Percentiles rank a stretch among this genome's conserved stretches.
These are phyloP conservation scores for Myriosclerotinia duriaeana DNA, from an alignment of 2,329 filamentous ascomycete species.

Conservation along the genomic window DNA sequence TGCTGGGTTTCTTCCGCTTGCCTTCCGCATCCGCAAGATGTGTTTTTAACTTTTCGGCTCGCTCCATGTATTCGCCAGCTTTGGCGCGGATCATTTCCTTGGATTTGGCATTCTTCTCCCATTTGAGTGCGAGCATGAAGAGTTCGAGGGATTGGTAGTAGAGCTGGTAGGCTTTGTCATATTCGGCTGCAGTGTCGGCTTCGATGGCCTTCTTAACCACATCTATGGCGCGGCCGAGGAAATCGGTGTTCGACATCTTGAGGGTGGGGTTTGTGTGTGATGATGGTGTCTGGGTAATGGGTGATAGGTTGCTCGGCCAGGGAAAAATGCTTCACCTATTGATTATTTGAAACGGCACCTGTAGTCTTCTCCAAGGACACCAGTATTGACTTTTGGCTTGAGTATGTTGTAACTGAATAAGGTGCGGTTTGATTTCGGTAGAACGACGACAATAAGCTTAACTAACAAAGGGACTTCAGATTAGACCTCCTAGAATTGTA, in stretches of 20 bases:
- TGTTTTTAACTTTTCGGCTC: slow-evolving; percentile 94
- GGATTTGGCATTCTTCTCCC: slow-evolving; percentile 97
- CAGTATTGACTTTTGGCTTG: slow-evolving; percentile 7
- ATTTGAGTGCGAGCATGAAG: slow-evolving; percentile 98
- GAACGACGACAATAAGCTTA: background rate
- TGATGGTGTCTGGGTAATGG: background rate
- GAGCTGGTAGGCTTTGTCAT: slow-evolving; percentile 92
- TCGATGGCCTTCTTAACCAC: slow-evolving; percentile 98
- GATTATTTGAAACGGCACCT: background rate
- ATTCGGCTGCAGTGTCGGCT: slow-evolving; percentile 90
- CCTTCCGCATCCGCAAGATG: slow-evolving; percentile 75
- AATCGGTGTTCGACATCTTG: slow-evolving; percentile 93
- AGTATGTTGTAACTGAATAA: background rate
- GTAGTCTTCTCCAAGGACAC: background rate
- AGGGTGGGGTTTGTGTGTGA: slow-evolving; percentile 18
- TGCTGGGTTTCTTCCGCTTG: slow-evolving; percentile 68
- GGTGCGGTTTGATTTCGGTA: slow-evolving; percentile 10
- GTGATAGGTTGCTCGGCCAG: background rate
- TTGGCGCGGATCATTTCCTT: slow-evolving; percentile 98
- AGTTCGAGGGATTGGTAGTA: slow-evolving; percentile 97
- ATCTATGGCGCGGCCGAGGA: slow-evolving; percentile 93
- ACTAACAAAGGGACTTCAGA: background rate
- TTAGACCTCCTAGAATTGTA: background rate
- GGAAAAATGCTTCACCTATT: background rate
- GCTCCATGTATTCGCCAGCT: slow-evolving; percentile 96